Base-by-base conservation (phyloP, 2,329 filamentous ascomycete species). In the Pyrenochaeta sp. region DNA sequence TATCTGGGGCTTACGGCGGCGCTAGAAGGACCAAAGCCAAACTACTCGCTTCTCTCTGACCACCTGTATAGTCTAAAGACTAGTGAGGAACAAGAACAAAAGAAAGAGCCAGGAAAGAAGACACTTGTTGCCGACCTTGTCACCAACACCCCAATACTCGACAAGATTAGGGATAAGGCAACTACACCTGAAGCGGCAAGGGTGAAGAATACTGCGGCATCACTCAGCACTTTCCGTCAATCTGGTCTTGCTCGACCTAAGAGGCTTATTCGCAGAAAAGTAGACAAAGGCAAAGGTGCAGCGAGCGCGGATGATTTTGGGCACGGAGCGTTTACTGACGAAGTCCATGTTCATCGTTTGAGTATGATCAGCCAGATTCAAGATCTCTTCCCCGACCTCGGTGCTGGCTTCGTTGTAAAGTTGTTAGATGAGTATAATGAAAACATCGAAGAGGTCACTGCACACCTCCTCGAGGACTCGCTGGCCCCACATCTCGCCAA, bases 291-390 rank as follows among this genome's bases (percentile, higher is more conserved):
- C 32, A 93, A 92, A 72, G 81, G 79, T 5, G 78, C 75, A 60
- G 77, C 72, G 9, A 75, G 56, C 9, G 78, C 65, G 10, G 67
- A 77, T 24, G 69, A 70, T 5, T 73, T 71, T 56, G 76, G 73
- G 1, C 74, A 80, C 53, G 69, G 71, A 2, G 66, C 71, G 9
- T 71, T 79, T 37, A 52, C 52, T 49, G 78, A 77, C 8, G 81
- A 84, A 43, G 81, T 93, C 34, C 91, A 95, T 70, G 80, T 94
- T 24, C 92, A 97, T 76, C 88, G 84, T 42, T 90, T 96, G 86
- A 93, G 90, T 67, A 86, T 94, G 48, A 88, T 98, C 50, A 90
- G 90, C 0, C 92, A 96, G 74, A 85, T 99, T n/a, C 93, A 97
- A 72, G 94, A 99, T 72, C 82, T 98, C 0, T 97, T 98, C 71